These are phyloP conservation scores for Cryptococcus jaspeensis DNA, from an alignment of 1,284 basidiomycete genomes.

Conservation along the genomic window DNA sequence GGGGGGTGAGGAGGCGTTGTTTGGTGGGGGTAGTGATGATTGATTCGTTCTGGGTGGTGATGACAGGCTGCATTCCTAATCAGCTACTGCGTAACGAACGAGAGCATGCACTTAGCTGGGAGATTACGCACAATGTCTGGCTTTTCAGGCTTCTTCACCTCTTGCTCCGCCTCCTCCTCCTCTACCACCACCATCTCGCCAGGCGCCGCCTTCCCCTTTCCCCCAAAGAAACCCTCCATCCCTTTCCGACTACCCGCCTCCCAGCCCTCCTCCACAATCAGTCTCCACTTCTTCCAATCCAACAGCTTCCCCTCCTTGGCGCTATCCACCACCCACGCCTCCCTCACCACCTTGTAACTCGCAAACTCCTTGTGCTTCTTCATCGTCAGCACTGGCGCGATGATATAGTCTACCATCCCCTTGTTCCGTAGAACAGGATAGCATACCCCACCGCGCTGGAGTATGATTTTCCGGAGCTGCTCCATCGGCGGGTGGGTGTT, in stretches of 20 bases:
- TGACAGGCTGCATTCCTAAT: background rate
- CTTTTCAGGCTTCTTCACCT: background rate
- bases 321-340: conserved; percentile 83
- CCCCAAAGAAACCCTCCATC: conserved; percentile 35
- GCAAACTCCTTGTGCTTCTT: conserved; percentile 85
- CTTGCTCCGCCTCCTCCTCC: conserved; percentile 7
- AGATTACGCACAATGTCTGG: background rate
- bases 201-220: conserved; percentile 3
- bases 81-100: background rate
- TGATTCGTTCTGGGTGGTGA: background rate
- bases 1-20: conserved; percentile 6
- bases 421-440: conserved; percentile 57
- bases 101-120: background rate
- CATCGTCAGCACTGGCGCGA: conserved; percentile 85
- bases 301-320: conserved; percentile 61
- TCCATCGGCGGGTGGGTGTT: conserved; percentile 85
- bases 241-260: conserved; percentile 34
- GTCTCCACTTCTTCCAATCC: conserved; percentile 48
- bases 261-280: conserved; percentile 37
- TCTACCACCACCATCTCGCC: conserved; percentile 7
- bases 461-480: conserved; percentile 74
- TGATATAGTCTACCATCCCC: conserved; percentile 59
- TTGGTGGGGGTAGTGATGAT: background rate
- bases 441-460: conserved; percentile 78
- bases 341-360: conserved; percentile 80